Base-by-base conservation (phyloP, 768 basidiomycete species). In the Mycena albidolilacea region DNA sequence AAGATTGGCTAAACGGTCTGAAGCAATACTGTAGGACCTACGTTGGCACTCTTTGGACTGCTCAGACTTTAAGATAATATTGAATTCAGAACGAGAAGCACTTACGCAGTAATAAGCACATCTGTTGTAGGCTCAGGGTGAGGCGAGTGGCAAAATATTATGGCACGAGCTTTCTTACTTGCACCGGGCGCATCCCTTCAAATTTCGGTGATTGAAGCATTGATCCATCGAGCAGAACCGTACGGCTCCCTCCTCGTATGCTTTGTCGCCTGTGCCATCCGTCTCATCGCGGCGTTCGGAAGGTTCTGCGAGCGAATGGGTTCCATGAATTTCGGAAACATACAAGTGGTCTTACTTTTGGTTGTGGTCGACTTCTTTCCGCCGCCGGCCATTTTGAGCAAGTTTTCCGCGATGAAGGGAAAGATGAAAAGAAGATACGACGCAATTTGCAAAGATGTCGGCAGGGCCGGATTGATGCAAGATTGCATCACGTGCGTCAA, bases 41-140 rank as follows among this genome's bases (percentile, higher is more conserved):
- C 65, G 23, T 44, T 67, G 65, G 23, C 65, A 67, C 43, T 67
- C 54, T 7, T 57, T 54, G 15, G 54, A 67, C 65, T 67, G 63
- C 8, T 8, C 35, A 15, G 12, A 3, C 15, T 11, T 4, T 57
- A 7, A 57, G 37, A 37, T n/a, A 7, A 21, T 3, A 17, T 9
- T 35, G 4, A 37, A 58, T 6, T 8, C n/a, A 59, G 38, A 7
- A 21, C 15, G n/a, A 38, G 17, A 19, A 59, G 19, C 19, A 21
- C 38, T n/a, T 41, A 59, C 58, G 17, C 58, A 59, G 19, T 59
- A 59, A 10, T 17, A n/a, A n/a, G 58, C 58, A 19, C 58, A 39
- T 41, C 58, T 59, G 7, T 5, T 15, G 46, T 17, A 17, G 15
- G 17, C 17, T 48, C 14, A 48, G 12, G 30, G 30, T 30, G 12